Evolutionary conservation across 306 rosid species (phyloP).

Genomic region (Quercus parvula): DNA sequence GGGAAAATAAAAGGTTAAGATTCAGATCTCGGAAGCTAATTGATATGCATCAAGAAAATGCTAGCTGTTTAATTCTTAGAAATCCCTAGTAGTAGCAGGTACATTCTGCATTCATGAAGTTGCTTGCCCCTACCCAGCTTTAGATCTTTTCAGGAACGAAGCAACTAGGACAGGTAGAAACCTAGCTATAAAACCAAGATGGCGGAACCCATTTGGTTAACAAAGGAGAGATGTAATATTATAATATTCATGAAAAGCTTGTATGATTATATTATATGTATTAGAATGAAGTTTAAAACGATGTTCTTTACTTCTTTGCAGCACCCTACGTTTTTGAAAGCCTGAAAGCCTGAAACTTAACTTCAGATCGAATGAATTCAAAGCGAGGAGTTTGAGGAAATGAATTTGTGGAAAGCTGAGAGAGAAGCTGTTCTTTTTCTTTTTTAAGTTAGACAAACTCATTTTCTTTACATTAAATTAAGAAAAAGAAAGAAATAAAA

Average conservation of each 20-base stretch:
- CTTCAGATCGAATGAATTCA: background rate
- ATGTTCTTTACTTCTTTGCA: too few relatives aligned
- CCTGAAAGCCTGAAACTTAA: slow-evolving; percentile 12
- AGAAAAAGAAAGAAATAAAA: background rate
- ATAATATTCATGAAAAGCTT: background rate
- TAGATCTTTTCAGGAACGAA: background rate
- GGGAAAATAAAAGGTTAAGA: background rate
- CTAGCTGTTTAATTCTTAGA: background rate
- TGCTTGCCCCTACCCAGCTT: background rate
- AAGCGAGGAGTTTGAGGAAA: background rate
- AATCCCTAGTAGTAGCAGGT: background rate
- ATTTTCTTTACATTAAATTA: background rate
- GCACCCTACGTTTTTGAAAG: slow-evolving; percentile 4
- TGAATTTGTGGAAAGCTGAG: background rate
- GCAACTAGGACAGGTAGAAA: background rate
- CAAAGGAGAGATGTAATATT: background rate
- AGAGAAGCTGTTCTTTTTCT: background rate
- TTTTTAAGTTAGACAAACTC: background rate
- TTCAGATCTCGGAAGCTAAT: background rate
- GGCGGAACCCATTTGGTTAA: background rate
- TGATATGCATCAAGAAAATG: background rate
- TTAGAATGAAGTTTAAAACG: background rate
- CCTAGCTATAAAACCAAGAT: background rate
- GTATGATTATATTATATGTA: background rate
- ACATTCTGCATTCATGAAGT: background rate